A percentile compares a stretch with the other conserved stretches of the same genome.
Evolutionary conservation across 1,284 basidiomycete genomes (phyloP).

Genomic region (Sutorius eximius): DNA sequence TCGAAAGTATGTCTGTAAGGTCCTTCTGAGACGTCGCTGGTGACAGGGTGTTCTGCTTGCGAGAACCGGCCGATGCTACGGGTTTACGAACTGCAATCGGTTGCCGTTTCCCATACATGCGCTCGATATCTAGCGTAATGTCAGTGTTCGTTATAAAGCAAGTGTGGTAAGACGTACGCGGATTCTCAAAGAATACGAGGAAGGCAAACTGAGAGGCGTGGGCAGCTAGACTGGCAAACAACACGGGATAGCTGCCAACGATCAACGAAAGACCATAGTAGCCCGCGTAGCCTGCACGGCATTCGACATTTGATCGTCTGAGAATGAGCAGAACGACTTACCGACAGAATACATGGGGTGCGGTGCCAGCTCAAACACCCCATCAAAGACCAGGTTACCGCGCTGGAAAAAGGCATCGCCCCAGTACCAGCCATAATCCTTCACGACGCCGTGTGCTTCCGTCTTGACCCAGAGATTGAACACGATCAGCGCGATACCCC

Average conservation of each 20-base stretch:
- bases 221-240: constrained; percentile 90
- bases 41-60: constrained; percentile 10
- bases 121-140: constrained; percentile 78
- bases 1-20: constrained; percentile 37
- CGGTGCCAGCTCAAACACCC: constrained; percentile 91
- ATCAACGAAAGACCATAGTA: constrained; percentile 96
- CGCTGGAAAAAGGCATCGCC: constrained; percentile 97
- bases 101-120: constrained; percentile 87
- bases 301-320: neutral
- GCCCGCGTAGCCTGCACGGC: constrained; percentile 76
- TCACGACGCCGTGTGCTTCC: constrained; percentile 95
- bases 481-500: constrained; percentile 80
- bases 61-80: constrained; percentile 34
- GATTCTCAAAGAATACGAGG: constrained; percentile 96
- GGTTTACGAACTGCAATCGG: constrained; percentile 83
- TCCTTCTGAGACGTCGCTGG: constrained; percentile 7
- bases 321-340: constrained; percentile 35
- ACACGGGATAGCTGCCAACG: constrained; percentile 84
- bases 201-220: constrained; percentile 97
- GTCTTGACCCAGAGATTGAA: constrained; percentile 99
- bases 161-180: constrained; percentile 61
- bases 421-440: constrained; percentile 96
- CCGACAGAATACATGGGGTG: constrained; percentile 96
- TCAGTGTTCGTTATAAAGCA: constrained; percentile 1
- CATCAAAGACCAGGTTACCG: constrained; percentile 91